Percentiles rank a stretch among this genome's conserved stretches.
phyloP scores from a whole-genome alignment of 1,139 yeast genomes.

The Suhomyces atakaporum region DNA sequence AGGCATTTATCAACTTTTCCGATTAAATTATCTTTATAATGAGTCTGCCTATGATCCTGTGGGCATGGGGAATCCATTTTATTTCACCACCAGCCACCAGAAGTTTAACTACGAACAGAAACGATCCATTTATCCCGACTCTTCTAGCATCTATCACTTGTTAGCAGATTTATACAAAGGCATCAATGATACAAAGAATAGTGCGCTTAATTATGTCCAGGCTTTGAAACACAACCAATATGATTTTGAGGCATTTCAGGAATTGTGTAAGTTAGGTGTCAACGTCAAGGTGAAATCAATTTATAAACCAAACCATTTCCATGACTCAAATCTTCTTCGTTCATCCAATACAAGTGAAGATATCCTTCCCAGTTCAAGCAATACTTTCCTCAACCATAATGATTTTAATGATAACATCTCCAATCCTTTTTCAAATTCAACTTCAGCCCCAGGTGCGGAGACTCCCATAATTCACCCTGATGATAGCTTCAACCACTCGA shows the following conservation, averaged over 20 bases:
- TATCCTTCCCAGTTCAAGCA: constrained; percentile 12
- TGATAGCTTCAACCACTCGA: constrained; percentile 26
- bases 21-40: constrained; percentile 37
- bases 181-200: constrained; percentile 55
- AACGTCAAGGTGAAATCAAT: constrained; percentile 63
- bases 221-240: constrained; percentile 75
- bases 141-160: constrained; percentile 62
- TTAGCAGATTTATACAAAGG: constrained; percentile 70
- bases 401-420: constrained; percentile 19
- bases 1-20: constrained; percentile 60
- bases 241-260: constrained; percentile 84
- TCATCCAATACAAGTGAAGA: constrained; percentile 12
- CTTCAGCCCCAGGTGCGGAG: constrained; percentile 6
- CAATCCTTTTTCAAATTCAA: constrained; percentile 27
- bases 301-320: constrained; percentile 37
- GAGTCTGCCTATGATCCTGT: constrained; percentile 24
- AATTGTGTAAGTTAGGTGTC: constrained; percentile 71
- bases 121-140: constrained; percentile 56
- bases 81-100: constrained; percentile 26
- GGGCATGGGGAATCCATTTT: constrained; percentile 13
- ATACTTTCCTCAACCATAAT: constrained; percentile 7
- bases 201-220: constrained; percentile 66
- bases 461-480: constrained; percentile 21
- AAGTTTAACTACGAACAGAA: constrained; percentile 37
- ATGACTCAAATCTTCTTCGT: constrained; percentile 5